A percentile compares a stretch with the other conserved stretches of the same genome.
These are phyloP conservation scores for Bidens hawaiensis DNA, from an alignment of 140 eudicot genomes.

Conservation along the genomic window DNA sequence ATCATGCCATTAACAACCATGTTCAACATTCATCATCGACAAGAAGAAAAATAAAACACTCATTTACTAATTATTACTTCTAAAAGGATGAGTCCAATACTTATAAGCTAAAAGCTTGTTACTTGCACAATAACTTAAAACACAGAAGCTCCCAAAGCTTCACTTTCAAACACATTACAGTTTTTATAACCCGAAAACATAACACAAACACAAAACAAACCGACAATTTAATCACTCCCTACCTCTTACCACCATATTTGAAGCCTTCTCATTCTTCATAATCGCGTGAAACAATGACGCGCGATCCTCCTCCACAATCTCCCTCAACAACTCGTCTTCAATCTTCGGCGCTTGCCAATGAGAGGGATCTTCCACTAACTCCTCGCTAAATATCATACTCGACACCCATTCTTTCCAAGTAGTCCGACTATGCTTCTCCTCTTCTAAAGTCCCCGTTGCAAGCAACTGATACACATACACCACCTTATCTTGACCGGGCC, in stretches of 20 bases:
- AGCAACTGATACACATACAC: constrained; percentile 92
- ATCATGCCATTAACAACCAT: no score
- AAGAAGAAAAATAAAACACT: not conserved
- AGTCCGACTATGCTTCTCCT: constrained; percentile 84
- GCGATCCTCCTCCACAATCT: constrained; percentile 92
- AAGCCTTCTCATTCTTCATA: constrained; percentile 98
- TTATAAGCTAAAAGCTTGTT: constrained; percentile 6
- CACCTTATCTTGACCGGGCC: constrained; percentile 93
- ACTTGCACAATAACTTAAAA: constrained; percentile 24
- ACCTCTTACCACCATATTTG: constrained; percentile 59
- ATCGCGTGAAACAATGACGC: constrained; percentile 80
- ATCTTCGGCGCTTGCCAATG: constrained; percentile 95
- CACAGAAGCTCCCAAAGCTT: constrained; percentile 11
- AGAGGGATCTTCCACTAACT: constrained; percentile 89
- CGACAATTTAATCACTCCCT: constrained; percentile 22
- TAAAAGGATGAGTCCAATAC: constrained; percentile 3
- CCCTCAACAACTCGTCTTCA: constrained; percentile 87
- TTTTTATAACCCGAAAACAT: constrained; percentile 14
- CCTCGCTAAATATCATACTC: constrained; percentile 93
- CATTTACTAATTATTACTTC: constrained; percentile 7
- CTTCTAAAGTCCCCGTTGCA: constrained; percentile 86
- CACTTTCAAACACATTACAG: not conserved
- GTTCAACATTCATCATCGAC: no score
- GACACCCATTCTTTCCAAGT: constrained; percentile 99
- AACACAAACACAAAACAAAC: not conserved